These are phyloP conservation scores for Inga laurina DNA, from an alignment of 306 rosid genomes.

Conservation along the genomic window DNA sequence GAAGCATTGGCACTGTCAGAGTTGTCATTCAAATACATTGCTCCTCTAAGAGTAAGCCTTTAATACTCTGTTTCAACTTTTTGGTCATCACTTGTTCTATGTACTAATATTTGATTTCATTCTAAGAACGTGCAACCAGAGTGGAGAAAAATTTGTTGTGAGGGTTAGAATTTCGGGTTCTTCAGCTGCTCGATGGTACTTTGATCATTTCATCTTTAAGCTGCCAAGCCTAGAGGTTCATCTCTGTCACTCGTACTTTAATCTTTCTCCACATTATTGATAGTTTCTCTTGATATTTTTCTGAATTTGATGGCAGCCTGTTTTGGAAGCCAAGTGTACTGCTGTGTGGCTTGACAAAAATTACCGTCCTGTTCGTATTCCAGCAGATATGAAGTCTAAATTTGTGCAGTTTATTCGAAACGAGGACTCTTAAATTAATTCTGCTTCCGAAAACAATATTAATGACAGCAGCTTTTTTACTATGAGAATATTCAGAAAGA, in stretches of 20 bases:
- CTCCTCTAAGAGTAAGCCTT: conserved; percentile 77
- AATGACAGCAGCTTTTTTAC: conserved; percentile 1
- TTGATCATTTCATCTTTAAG: conserved; percentile 75
- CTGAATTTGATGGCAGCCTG: conserved; percentile 57
- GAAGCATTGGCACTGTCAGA: conserved; percentile 77
- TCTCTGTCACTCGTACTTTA: neutral
- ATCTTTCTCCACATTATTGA: neutral
- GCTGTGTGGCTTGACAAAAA: conserved; percentile 83
- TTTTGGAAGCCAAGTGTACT: conserved; percentile 80
- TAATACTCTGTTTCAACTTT: neutral
- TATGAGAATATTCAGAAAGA: conserved; percentile 17
- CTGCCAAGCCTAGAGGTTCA: conserved; percentile 83
- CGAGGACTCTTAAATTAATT: conserved; percentile 41
- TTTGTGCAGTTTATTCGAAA: conserved; percentile 50
- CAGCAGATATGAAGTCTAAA: conserved; percentile 67
- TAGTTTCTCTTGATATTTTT: conserved; percentile 22
- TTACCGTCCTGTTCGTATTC: conserved; percentile 78
- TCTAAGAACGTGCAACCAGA: conserved; percentile 47
- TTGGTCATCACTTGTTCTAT: conserved; percentile 13
- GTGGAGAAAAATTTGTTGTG: conserved; percentile 75
- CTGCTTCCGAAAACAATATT: neutral
- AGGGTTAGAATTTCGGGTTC: conserved; percentile 63
- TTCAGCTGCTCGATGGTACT: conserved; percentile 72
- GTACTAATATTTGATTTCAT: conserved; percentile 29
- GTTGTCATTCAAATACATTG: conserved; percentile 74